Conservation (phyloP, 225 moss, liverwort and hornwort species). For the Antitrichia curtipendula region DNA sequence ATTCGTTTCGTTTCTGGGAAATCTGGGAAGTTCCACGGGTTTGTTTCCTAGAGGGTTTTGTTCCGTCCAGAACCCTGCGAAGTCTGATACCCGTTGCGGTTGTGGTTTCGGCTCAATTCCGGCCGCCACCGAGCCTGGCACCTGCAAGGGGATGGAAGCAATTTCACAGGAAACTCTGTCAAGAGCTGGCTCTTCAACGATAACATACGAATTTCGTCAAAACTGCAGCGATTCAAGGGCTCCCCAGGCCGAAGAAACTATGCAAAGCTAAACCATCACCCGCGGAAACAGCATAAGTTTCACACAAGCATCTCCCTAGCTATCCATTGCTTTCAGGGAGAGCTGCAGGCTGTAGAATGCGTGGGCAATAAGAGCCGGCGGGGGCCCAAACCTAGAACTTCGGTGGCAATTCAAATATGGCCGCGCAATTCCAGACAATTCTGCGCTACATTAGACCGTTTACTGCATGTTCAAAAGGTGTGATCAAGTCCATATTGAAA, state of each 20-base stretch:
- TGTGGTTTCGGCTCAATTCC: neutral
- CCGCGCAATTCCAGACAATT: neutral
- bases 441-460: neutral
- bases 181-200: neutral
- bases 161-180: neutral
- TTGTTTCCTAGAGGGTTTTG: conserved; percentile 4
- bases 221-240: neutral
- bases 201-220: neutral
- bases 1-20: neutral
- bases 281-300: neutral
- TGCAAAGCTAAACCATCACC: neutral
- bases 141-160: neutral
- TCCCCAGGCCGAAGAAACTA: neutral
- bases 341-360: neutral
- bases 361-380: neutral
- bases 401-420: neutral
- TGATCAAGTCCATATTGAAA: neutral
- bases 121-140: neutral
- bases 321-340: neutral
- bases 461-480: neutral
- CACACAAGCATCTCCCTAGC: neutral
- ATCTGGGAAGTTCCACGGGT: conserved; percentile 13
- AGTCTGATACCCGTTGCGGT: conserved; percentile 5
- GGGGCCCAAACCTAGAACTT: neutral
- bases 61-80: conserved; percentile 25